Evolutionary conservation across 805 yeast species (phyloP), one percentile per base, ranked within the genome.

Genomic region (Blastobotrys muscicola): DNA sequence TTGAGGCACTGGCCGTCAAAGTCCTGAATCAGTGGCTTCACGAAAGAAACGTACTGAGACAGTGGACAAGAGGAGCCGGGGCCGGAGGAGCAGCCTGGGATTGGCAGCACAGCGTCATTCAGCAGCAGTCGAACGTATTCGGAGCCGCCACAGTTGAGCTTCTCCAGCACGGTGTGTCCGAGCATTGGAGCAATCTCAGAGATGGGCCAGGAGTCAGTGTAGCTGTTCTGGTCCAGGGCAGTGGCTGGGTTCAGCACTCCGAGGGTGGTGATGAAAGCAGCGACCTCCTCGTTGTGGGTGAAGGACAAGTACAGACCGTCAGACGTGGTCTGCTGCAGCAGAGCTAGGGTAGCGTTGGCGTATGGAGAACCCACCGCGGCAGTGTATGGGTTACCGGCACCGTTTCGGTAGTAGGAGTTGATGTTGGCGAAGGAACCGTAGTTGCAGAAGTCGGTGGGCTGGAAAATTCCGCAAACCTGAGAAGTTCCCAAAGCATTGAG

Each of bases 151-250:
- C 80, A 75, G 42, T 56, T 55, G 44, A 72, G 57, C 49, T 75
- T 66, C 60, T 77, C 82, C 20, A 73, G 54, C 31, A 72, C 62
- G 13, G 74, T 52, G 47, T 76, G 65, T 2, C 74, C 78, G 33
- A 79, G 81, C 77, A 72, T 73, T 42, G 82, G 82, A 20, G 68
- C 68, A 37, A 75, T 57, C 51, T 76, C 72, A 6, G 68, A 61
- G 48, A 63, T 67, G 26, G 26, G 26, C 26, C 26, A 20, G 26
- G 26, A 20, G 26, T 20, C 26, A 6, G 26, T 20, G 26, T 20
- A 20, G 26, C 26, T 20, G 6, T 20, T 20, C 26, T 20, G 26
- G 26, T 20, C 26, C 26, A 20, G 26, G 26, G 26, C 26, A 4
- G 26, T 20, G 26, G 26, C 26, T 20, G 26, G 26, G 26, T 20